These are phyloP conservation scores for Handroanthus guayacan DNA, from an alignment of 257 asterid species.

Conservation along the genomic window DNA sequence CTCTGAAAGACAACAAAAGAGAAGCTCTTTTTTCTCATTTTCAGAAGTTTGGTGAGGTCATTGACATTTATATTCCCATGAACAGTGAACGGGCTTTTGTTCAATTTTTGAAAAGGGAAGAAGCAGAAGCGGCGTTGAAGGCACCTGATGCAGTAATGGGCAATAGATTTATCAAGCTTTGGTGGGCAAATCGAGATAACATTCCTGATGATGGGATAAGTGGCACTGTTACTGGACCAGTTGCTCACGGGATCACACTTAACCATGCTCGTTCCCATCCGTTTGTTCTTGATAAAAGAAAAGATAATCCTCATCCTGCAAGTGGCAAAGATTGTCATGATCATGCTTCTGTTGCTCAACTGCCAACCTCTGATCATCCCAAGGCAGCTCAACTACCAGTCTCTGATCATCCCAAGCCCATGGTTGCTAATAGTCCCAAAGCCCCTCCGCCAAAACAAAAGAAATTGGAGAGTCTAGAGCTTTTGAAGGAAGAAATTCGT, in stretches of 20 bases:
- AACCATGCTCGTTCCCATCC: slow-evolving; percentile 48
- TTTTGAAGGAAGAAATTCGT: slow-evolving; percentile 90
- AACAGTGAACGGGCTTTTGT: slow-evolving; percentile 85
- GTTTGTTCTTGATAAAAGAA: slow-evolving; percentile 50
- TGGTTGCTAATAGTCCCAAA: slow-evolving; percentile 57
- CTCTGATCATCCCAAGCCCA: slow-evolving; percentile 54
- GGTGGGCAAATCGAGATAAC: slow-evolving; percentile 97
- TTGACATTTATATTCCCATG: slow-evolving; percentile 79
- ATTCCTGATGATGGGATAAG: slow-evolving; percentile 66
- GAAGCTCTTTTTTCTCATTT: slow-evolving; percentile 93
- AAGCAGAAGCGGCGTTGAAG: slow-evolving; percentile 85
- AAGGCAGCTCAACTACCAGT: slow-evolving; percentile 48
- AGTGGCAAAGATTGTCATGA: slow-evolving; percentile 49
- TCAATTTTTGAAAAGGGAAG: slow-evolving; percentile 89
- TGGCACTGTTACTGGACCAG: slow-evolving; percentile 44
- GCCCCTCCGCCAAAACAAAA: slow-evolving; percentile 68
- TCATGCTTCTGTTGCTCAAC: slow-evolving; percentile 45
- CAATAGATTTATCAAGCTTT: slow-evolving; percentile 92
- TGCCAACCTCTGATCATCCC: slow-evolving; percentile 50
- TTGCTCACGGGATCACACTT: slow-evolving; percentile 39
- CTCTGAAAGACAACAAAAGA: slow-evolving; percentile 82
- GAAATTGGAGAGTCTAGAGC: slow-evolving; percentile 83
- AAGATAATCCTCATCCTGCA: slow-evolving; percentile 55
- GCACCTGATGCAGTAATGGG: slow-evolving; percentile 99
- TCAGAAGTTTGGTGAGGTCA: slow-evolving; percentile 86